Evolutionary conservation across 1,139 yeast species (phyloP).

Genomic region (Pneumocystis murina): DNA sequence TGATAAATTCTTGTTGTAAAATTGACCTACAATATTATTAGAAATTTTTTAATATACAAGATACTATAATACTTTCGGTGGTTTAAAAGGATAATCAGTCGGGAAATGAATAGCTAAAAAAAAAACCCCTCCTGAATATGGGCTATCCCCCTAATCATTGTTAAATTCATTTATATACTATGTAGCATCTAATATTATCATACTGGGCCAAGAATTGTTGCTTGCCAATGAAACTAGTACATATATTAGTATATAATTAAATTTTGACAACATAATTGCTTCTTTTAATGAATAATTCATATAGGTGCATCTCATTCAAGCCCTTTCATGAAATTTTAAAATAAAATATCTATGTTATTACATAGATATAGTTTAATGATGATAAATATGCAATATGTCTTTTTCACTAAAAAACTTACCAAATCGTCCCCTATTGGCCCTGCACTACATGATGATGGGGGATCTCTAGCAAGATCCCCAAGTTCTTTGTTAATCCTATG

Average conservation of each 20-base stretch:
- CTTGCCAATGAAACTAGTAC: conserved; percentile 71
- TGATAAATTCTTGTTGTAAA: conserved; percentile 84
- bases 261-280: not conserved
- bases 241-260: not conserved
- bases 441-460: conserved; percentile 97
- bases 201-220: conserved; percentile 82
- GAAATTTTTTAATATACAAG: not conserved
- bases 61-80: conserved; percentile 43
- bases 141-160: conserved; percentile 46
- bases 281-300: not conserved
- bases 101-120: conserved; percentile 87
- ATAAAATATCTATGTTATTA: not conserved
- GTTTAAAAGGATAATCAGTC: conserved; percentile 87
- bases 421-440: conserved; percentile 97
- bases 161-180: not conserved
- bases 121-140: conserved; percentile 87
- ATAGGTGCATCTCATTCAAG: not conserved
- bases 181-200: not conserved
- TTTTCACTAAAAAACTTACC: conserved; percentile 12
- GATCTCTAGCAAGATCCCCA: conserved; percentile 93
- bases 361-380: not conserved
- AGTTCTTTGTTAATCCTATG: conserved; percentile 78
- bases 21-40: conserved; percentile 32
- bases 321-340: not conserved
- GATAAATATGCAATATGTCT: not conserved